Conservation (phyloP, 768 basidiomycete genomes). For the Amanita rubescens region DNA sequence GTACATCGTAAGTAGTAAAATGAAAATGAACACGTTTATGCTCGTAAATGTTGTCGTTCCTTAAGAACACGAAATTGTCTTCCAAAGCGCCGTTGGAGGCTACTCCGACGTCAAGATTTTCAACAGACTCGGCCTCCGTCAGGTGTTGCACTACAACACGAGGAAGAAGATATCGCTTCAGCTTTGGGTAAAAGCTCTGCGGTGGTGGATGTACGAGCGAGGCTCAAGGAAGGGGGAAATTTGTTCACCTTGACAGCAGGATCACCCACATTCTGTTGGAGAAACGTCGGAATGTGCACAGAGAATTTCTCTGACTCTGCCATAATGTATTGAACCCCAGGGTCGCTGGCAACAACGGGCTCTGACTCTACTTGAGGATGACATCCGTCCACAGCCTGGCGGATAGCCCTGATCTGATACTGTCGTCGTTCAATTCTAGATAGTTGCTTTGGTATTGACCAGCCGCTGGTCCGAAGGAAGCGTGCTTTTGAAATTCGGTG, state of each 20-base stretch:
- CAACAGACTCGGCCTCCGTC: not conserved
- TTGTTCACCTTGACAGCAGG: conserved; percentile 3
- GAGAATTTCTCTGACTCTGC: not conserved
- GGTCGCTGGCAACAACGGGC: not conserved
- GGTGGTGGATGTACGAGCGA: not conserved
- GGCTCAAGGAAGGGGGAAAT: not conserved
- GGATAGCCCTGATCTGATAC: not conserved
- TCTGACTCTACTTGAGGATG: not conserved
- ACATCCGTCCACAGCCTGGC: not conserved
- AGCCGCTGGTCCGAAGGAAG: too few relatives aligned
- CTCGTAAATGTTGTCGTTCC: conserved; percentile 14
- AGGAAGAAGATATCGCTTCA: conserved; percentile 20
- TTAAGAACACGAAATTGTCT: conserved; percentile 9
- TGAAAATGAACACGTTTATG: conserved; percentile 28
- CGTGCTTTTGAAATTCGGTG: too few relatives aligned
- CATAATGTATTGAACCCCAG: not conserved
- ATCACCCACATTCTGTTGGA: conserved; percentile 1
- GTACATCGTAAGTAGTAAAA: conserved; percentile 36
- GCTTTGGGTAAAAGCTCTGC: conserved; percentile 16
- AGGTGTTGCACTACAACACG: conserved; percentile 11
- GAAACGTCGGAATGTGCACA: not conserved
- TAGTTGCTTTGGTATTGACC: too few relatives aligned
- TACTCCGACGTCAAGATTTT: not conserved
- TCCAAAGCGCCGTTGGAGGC: not conserved
- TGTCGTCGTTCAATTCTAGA: not conserved